Percentiles rank a stretch among this genome's conserved stretches.
Evolutionary conservation across 1,284 basidiomycete genomes (phyloP).

Genomic region (Ceratobasidium sp.): DNA sequence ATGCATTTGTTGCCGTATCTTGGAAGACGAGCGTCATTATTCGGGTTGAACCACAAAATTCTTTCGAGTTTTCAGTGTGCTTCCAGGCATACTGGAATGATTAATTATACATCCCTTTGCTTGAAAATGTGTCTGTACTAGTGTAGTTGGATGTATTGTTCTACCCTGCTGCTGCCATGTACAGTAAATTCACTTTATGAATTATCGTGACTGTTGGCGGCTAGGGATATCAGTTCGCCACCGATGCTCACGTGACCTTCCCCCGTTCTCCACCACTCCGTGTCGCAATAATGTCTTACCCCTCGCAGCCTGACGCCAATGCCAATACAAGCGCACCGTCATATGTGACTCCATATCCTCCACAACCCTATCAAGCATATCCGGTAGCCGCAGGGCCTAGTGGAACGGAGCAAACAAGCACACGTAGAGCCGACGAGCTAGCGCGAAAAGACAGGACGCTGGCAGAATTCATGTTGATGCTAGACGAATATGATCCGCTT

Average conservation of each 20-base stretch:
- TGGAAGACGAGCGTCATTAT: too few relatives aligned
- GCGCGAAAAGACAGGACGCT: constrained; percentile 87
- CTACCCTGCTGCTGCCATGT: too few relatives aligned
- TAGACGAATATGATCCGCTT: constrained; percentile 96
- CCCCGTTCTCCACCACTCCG: neutral
- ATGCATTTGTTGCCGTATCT: too few relatives aligned
- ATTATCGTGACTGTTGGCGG: too few relatives aligned
- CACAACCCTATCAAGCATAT: constrained; percentile 10
- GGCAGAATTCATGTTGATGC: constrained; percentile 93
- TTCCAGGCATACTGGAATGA: neutral
- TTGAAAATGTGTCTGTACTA: neutral
- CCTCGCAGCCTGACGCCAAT: constrained; percentile 15
- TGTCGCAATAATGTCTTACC: constrained; percentile 33
- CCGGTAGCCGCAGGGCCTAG: constrained; percentile 13
- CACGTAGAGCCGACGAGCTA: constrained; percentile 65
- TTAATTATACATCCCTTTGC: neutral
- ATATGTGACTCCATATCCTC: constrained; percentile 31
- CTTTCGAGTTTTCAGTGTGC: too few relatives aligned
- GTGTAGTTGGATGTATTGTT: neutral
- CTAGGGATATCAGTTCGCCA: too few relatives aligned
- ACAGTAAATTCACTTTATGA: too few relatives aligned
- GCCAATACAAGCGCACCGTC: constrained; percentile 25
- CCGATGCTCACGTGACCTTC: constrained; percentile 22
- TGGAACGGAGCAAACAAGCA: constrained; percentile 24
- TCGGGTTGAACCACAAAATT: too few relatives aligned